Conservation (phyloP, 495 filamentous ascomycete genomes). For the Apodospora peruviana region DNA sequence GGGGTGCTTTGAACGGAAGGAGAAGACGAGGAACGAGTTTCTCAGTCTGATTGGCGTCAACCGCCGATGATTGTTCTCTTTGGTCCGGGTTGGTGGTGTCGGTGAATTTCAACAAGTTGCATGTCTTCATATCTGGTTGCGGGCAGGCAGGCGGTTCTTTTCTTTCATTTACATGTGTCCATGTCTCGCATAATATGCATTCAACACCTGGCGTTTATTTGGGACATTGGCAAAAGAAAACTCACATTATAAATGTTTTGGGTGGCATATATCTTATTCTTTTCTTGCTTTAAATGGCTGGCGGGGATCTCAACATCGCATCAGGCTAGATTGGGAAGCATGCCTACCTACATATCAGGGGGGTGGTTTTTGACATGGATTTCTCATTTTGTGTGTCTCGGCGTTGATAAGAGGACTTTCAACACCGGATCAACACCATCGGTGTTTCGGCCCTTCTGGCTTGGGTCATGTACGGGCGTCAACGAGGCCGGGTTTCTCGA, state of each 20-base stretch:
- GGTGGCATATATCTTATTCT: neutral
- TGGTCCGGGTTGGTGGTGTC: neutral
- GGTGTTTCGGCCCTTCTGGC: too few relatives aligned
- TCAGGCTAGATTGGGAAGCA: too few relatives aligned
- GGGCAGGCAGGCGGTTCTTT: neutral
- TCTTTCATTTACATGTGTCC: neutral
- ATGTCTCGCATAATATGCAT: slow-evolving; percentile 10
- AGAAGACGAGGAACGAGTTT: slow-evolving; percentile 93
- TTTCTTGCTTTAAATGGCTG: neutral
- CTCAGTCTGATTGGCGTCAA: slow-evolving; percentile 68
- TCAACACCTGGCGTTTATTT: slow-evolving; percentile 14
- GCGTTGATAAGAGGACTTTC: neutral
- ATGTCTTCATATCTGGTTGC: neutral
- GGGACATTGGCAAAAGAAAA: slow-evolving; percentile 1
- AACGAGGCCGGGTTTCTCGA: too few relatives aligned
- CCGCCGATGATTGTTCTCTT: slow-evolving; percentile 11
- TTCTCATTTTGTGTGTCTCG: neutral
- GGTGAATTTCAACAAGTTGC: slow-evolving; percentile 15
- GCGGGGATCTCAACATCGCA: slow-evolving; percentile 1
- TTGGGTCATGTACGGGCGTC: too few relatives aligned
- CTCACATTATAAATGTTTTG: neutral
- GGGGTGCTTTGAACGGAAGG: slow-evolving; percentile 85
- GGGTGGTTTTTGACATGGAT: slow-evolving; percentile 1
- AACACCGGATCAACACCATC: neutral
- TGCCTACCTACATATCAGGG: neutral